Percentiles rank a stretch among this genome's conserved stretches.
Evolutionary conservation across 1,284 basidiomycete genomes (phyloP).

Genomic region (Rhizoctonia solani): DNA sequence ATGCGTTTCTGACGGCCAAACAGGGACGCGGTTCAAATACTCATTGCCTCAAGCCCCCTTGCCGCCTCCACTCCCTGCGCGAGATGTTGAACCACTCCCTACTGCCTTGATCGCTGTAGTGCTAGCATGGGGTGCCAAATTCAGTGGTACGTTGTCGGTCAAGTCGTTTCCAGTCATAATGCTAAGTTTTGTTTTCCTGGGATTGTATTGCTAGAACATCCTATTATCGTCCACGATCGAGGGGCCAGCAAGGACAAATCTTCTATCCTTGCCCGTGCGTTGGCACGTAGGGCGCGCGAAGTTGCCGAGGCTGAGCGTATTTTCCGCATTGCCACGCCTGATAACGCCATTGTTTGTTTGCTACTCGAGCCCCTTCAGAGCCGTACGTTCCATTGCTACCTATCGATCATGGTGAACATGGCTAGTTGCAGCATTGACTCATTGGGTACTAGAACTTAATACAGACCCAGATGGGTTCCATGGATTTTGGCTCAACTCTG

Average conservation of each 20-base stretch:
- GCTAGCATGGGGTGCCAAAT: conserved; percentile 91
- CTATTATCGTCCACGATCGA: conserved; percentile 76
- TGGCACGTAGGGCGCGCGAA: conserved; percentile 79
- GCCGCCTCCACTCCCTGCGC: conserved; percentile 37
- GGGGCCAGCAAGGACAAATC: conserved; percentile 54
- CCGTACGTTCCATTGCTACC: conserved; percentile 57
- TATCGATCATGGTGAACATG: neutral
- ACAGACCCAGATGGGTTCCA: conserved; percentile 58
- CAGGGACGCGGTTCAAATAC: conserved; percentile 37
- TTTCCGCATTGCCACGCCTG: conserved; percentile 74
- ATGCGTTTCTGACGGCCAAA: conserved; percentile 50
- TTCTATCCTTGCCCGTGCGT: conserved; percentile 52
- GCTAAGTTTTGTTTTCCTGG: neutral
- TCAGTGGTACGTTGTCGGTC: conserved; percentile 46
- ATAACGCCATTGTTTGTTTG: conserved; percentile 78
- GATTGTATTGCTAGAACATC: conserved; percentile 65
- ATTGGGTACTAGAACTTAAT: conserved; percentile 35
- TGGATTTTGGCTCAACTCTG: conserved; percentile 76
- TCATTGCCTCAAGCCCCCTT: conserved; percentile 35
- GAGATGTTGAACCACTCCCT: conserved; percentile 55
- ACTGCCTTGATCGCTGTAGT: conserved; percentile 82
- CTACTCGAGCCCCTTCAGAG: conserved; percentile 75
- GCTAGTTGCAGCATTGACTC: neutral
- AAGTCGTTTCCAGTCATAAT: neutral
- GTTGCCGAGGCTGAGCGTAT: conserved; percentile 84